Evolutionary conservation across 73 alveolate species (phyloP).

Genomic region (Paramecium sonneborni): DNA sequence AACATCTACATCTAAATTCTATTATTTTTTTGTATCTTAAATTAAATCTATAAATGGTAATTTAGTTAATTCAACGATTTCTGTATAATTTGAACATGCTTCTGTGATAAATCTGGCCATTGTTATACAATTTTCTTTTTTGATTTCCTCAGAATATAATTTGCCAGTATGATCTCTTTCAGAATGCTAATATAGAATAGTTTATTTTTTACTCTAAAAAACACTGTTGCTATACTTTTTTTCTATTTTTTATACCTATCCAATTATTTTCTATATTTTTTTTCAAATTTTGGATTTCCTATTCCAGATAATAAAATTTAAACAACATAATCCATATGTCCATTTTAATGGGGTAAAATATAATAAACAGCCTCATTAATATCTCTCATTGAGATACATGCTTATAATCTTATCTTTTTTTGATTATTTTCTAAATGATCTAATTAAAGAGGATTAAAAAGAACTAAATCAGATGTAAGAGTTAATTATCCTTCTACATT

Average conservation of each 20-base stretch:
- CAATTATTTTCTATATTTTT: not conserved
- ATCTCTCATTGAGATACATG: conserved; percentile 47
- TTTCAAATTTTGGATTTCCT: conserved; percentile 7
- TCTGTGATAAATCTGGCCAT: conserved; percentile 11
- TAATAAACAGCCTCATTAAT: conserved; percentile 51
- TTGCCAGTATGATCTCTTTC: conserved; percentile 39
- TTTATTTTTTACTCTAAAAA: not conserved
- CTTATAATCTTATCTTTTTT: not conserved
- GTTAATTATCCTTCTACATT: not conserved
- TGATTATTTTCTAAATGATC: not conserved
- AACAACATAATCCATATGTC: not conserved
- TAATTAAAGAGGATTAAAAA: conserved; percentile 19
- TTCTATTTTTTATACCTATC: not conserved
- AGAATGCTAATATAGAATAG: not conserved
- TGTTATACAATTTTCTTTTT: not conserved
- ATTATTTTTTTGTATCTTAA: not conserved
- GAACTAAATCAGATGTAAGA: not conserved
- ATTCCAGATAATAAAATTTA: conserved; percentile 26
- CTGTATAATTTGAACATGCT: not conserved
- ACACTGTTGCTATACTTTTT: conserved; percentile 34
- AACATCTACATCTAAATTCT: not conserved
- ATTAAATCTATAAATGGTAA: conserved; percentile 21
- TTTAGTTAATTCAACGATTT: not conserved
- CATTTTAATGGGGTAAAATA: not conserved
- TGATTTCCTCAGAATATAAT: conserved; percentile 7